phyloP scores from a whole-genome alignment of 139 green algal species.

The Monoraphidium neglectum region DNA sequence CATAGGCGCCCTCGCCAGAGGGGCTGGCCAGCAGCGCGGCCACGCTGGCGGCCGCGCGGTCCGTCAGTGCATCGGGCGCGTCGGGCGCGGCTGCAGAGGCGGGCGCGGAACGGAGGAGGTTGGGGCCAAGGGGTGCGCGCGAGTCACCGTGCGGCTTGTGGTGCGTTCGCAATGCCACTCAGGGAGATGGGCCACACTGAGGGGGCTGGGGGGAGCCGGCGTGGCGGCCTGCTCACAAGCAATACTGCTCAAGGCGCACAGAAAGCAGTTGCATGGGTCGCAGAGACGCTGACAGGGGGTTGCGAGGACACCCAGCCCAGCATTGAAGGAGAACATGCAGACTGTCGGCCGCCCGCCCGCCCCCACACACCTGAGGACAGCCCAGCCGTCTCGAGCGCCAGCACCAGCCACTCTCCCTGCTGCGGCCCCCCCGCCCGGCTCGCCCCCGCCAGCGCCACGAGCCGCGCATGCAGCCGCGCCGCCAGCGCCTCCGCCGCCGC shows the following conservation, averaged over 20 bases:
- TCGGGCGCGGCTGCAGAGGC: slow-evolving; percentile 8
- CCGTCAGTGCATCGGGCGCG: slow-evolving; percentile 9
- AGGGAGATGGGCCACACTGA: too few species aligned
- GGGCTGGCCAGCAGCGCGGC: slow-evolving; percentile 12
- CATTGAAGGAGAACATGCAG: background rate
- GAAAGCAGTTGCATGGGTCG: background rate
- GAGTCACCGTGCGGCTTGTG: too few species aligned
- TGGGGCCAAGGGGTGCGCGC: too few species aligned
- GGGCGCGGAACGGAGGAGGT: background rate
- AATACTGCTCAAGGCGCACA: background rate
- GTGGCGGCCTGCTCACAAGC: too few species aligned
- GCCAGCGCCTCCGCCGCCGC: background rate
- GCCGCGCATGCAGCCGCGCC: background rate
- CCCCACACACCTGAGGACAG: slow-evolving; percentile 7
- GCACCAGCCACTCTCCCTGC: slow-evolving; percentile 29
- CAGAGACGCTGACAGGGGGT: too few species aligned
- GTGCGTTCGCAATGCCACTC: too few species aligned
- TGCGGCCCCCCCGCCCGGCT: background rate
- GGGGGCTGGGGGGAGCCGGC: too few species aligned
- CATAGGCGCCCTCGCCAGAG: slow-evolving; percentile 23
- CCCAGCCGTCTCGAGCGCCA: slow-evolving; percentile 25
- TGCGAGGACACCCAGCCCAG: background rate
- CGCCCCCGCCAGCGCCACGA: slow-evolving; percentile 2
- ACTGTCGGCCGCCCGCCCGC: background rate
- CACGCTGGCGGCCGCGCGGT: slow-evolving; percentile 10